A percentile compares a stretch with the other conserved stretches of the same genome.
Conservation (phyloP, 2,329 filamentous ascomycete species). For the Colletotrichum cereale region DNA sequence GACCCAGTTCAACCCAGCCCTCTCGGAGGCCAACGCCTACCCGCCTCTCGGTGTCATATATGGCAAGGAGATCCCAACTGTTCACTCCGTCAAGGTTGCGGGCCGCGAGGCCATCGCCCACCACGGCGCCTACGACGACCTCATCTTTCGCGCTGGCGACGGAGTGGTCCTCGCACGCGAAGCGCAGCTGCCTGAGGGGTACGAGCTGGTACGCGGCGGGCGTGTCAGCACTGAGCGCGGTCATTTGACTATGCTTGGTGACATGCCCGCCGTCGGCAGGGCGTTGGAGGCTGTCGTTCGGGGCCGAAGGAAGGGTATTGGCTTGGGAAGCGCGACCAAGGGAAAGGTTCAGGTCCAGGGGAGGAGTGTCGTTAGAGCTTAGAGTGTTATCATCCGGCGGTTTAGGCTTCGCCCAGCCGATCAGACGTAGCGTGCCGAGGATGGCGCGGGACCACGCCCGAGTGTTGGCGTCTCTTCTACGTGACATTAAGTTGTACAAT, state of each 20-base stretch:
- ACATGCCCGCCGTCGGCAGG: conserved; percentile 82
- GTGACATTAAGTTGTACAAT: background rate
- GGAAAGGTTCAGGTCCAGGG: conserved; percentile 5
- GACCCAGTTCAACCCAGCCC: conserved; percentile 70
- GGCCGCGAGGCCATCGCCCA: conserved; percentile 80
- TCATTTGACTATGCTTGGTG: conserved; percentile 88
- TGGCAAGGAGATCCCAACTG: conserved; percentile 87
- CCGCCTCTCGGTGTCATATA: conserved; percentile 88
- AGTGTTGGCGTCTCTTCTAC: background rate
- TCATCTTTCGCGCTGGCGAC: conserved; percentile 89
- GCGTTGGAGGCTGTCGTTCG: conserved; percentile 77
- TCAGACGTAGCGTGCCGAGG: background rate
- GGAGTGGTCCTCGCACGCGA: conserved; percentile 89
- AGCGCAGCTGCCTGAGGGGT: conserved; percentile 86
- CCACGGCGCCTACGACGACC: conserved; percentile 84
- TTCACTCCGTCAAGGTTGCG: conserved; percentile 82
- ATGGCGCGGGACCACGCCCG: background rate
- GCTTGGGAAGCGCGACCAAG: conserved; percentile 59
- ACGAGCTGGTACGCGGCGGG: conserved; percentile 79
- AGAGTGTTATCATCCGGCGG: conserved; percentile 3
- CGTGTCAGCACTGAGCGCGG: conserved; percentile 85
- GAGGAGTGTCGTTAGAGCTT: conserved; percentile 7
- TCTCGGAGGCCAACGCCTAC: conserved; percentile 77
- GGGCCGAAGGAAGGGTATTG: conserved; percentile 80
- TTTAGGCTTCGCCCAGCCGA: background rate